Evolutionary conservation across 2,329 filamentous ascomycete species (phyloP).

Genomic region (Cordyceps javanica): DNA sequence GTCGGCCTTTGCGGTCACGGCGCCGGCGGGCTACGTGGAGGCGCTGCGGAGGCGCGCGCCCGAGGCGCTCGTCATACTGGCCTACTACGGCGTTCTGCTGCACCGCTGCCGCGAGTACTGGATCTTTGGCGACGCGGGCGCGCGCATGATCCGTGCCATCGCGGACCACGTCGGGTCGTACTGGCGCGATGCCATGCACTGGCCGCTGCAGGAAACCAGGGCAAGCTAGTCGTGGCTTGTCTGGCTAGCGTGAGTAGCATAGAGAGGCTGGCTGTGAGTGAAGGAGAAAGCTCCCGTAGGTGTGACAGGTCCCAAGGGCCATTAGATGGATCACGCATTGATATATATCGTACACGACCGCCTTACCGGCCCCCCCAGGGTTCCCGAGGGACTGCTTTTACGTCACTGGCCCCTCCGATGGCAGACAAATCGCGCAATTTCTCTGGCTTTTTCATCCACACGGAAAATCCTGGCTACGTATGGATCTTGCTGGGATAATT

Average conservation of each 20-base stretch:
- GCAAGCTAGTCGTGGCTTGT: background rate
- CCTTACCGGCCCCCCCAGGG: too few relatives aligned
- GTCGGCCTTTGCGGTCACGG: constrained; percentile 27
- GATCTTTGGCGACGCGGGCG: constrained; percentile 31
- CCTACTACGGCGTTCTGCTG: constrained; percentile 44
- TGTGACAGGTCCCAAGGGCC: too few relatives aligned
- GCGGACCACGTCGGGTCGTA: constrained; percentile 26
- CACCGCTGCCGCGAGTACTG: constrained; percentile 34
- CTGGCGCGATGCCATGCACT: constrained; percentile 28
- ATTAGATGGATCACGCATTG: too few relatives aligned
- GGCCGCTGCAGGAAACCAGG: constrained; percentile 27
- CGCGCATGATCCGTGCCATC: constrained; percentile 26
- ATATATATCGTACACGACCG: background rate
- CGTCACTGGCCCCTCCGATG: background rate
- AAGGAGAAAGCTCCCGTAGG: too few relatives aligned
- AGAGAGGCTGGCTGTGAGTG: background rate
- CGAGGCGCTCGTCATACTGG: constrained; percentile 40
- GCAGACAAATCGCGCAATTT: background rate
- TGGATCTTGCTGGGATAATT: constrained; percentile 5
- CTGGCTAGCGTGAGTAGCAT: background rate
- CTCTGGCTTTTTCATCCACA: background rate
- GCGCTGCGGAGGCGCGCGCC: constrained; percentile 30
- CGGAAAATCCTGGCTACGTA: background rate
- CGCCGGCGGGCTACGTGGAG: constrained; percentile 29
- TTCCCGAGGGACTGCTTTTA: background rate